These are phyloP conservation scores for Pythium volutum DNA, from an alignment of 352 stramenopile species.

Conservation along the genomic window DNA sequence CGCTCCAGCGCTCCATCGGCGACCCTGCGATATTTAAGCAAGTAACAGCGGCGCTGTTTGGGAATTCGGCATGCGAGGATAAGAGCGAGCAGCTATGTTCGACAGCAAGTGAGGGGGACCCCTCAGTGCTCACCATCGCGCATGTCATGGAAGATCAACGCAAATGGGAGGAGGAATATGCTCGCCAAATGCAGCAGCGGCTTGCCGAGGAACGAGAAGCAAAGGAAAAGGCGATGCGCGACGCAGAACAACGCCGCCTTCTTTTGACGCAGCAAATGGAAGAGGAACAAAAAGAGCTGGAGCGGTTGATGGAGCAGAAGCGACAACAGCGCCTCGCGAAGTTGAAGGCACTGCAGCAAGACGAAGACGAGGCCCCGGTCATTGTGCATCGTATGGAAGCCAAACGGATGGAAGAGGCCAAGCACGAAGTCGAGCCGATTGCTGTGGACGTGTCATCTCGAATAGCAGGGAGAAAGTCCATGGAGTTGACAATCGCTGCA, in stretches of 20 bases:
- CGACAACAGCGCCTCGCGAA: conserved; percentile 56
- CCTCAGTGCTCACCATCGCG: conserved; percentile 26
- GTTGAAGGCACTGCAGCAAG: conserved; percentile 41
- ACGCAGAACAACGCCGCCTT: conserved; percentile 47
- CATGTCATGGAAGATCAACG: conserved; percentile 53
- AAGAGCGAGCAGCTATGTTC: background rate
- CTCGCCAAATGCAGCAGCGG: conserved; percentile 42
- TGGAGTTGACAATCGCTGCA: background rate
- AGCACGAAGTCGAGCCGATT: background rate
- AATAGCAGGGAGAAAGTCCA: background rate
- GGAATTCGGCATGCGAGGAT: background rate
- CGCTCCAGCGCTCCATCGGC: conserved; percentile 56
- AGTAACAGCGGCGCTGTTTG: conserved; percentile 39
- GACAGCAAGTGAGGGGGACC: background rate
- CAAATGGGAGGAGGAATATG: conserved; percentile 60
- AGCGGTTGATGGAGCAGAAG: conserved; percentile 61
- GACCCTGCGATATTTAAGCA: conserved; percentile 79
- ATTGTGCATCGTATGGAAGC: background rate
- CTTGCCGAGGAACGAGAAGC: conserved; percentile 43
- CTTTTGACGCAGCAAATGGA: conserved; percentile 69
- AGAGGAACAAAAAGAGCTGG: conserved; percentile 69
- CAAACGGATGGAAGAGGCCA: background rate
- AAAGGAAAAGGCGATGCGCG: conserved; percentile 45
- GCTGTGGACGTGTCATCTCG: background rate
- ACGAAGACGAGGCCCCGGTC: background rate